Evolutionary conservation across 371 early-diverging fungal genomes (phyloP), one percentile per base, ranked within the genome.

Genomic region (Mortierella sp.): DNA sequence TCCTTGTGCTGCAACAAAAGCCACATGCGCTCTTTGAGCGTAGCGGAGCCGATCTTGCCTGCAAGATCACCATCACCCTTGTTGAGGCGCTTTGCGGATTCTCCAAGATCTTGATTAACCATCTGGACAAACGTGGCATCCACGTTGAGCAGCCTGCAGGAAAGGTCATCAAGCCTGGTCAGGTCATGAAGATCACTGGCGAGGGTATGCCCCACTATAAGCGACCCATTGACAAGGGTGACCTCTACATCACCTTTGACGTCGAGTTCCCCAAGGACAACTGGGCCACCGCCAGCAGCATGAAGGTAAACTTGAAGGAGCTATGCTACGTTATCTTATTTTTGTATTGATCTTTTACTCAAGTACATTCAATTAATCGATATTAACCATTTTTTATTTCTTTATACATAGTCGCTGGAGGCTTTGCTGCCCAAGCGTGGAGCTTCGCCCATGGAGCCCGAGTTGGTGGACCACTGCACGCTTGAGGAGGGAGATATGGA

Each of bases 151-250:
- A 98, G 78, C 90, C 96, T 47, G 96, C 98, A 55, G 99, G 99
- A 45, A 94, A 96, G 84, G 95, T 96, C 44, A 97, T 99, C 88
- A 94, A 94, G 86, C 99, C 98, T 34, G 94, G 93, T 70, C 77
- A 78, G 57, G 90, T 95, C 71, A 98, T 98, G 91, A 92, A 92
- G 79, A 94, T 99, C 80, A 89, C 87, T 72, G 92, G 94, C 80
- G 98, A 99, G 90, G 99, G 99, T 75, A 98, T 99, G 98, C 99
- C 99, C 58, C 94, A 92, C 78, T 95, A 94, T 90, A 94, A 93
- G 84, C 92, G 95, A 38, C 97, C 97, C 72, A 96, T 96, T 84
- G 93, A 94, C 83, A 93, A 94, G 84, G 99, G 99, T 73, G 96
- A 97, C 90, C 90, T 99, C 38, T 97, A 95, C 89, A 88, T 99